A percentile compares a stretch with the other conserved stretches of the same genome.
phyloP scores from a whole-genome alignment of 306 rosid genomes.

The Mimosa bimucronata region DNA sequence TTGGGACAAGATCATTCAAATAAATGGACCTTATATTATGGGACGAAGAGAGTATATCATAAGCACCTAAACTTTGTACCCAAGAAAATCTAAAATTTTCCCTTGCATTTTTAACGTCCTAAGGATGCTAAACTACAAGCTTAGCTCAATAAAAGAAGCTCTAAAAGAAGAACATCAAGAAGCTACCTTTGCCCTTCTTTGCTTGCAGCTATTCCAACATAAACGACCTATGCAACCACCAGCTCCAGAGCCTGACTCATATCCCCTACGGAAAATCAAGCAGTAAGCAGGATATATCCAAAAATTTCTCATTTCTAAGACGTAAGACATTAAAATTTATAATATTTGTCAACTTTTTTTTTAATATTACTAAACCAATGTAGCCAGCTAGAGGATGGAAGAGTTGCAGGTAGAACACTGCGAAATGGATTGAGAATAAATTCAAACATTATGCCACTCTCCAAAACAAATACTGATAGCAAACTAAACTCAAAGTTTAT shows the following conservation, averaged over 20 bases:
- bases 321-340: background rate
- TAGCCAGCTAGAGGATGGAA: background rate
- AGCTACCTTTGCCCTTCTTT: slow-evolving; percentile 68
- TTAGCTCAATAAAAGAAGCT: background rate
- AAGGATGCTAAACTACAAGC: background rate
- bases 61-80: background rate
- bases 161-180: slow-evolving; percentile 23
- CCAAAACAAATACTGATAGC: background rate
- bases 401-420: background rate
- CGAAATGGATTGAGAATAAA: background rate
- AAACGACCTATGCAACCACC: slow-evolving; percentile 75
- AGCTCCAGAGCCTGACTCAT: slow-evolving; percentile 73
- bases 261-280: slow-evolving; percentile 59
- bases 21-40: no score
- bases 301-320: background rate
- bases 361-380: background rate
- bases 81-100: background rate
- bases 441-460: background rate
- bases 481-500: background rate
- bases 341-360: background rate
- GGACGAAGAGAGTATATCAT: no score
- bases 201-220: slow-evolving; percentile 74
- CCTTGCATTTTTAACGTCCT: background rate
- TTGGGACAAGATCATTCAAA: no score
- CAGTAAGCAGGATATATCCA: slow-evolving; percentile 6